Percentiles rank a stretch among this genome's conserved stretches.
Conservation (phyloP, 345 rosid genomes). For the Gossypium rotundifolium region DNA sequence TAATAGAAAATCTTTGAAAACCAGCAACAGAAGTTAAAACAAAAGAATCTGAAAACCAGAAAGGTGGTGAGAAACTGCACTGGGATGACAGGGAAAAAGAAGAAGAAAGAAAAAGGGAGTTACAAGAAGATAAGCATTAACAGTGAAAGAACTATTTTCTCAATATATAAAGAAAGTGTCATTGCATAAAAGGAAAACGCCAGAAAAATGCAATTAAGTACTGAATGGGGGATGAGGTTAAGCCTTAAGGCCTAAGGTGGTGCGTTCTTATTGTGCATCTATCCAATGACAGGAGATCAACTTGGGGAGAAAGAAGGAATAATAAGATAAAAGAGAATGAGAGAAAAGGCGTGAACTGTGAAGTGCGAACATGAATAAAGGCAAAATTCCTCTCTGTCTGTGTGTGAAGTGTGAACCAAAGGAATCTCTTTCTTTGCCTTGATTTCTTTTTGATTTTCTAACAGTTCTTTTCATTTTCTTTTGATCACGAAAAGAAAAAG, state of each 20-base stretch:
- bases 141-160: conserved; percentile 15
- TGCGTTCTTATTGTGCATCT: background rate
- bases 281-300: conserved; percentile 6
- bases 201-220: conserved; percentile 2
- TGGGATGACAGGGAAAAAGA: background rate
- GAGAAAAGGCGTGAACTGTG: conserved; percentile 9
- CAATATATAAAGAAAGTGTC: background rate
- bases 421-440: conserved; percentile 28
- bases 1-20: conserved; percentile 18
- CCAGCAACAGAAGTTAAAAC: conserved; percentile 1
- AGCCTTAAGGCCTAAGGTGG: background rate
- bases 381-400: conserved; percentile 14
- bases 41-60: conserved; percentile 8
- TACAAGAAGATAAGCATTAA: conserved; percentile 21
- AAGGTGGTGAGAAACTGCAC: background rate
- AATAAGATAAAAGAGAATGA: background rate
- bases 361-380: conserved; percentile 15
- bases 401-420: conserved; percentile 9
- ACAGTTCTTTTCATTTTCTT: conserved; percentile 11
- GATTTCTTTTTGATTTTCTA: conserved; percentile 9
- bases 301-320: conserved; percentile 28
- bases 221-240: background rate
- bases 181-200: background rate
- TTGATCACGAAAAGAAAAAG: conserved; percentile 39
- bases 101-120: background rate